A percentile compares a stretch with the other conserved stretches of the same genome.
phyloP scores from a whole-genome alignment of 163 green algal genomes.

The Scenedesmus sp. region DNA sequence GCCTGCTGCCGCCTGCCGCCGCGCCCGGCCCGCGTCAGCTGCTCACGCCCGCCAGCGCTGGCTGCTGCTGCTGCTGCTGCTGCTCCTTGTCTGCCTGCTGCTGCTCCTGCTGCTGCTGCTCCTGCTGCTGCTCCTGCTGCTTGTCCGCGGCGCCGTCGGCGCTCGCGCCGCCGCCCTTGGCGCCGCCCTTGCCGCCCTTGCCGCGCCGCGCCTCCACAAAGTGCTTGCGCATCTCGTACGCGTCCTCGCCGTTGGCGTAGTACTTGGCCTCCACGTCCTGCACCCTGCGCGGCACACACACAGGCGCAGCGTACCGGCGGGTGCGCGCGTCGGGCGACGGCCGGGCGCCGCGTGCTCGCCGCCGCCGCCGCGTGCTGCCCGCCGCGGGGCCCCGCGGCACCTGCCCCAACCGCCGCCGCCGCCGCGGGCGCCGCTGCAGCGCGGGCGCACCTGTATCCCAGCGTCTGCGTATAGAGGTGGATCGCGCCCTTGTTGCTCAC shows the following conservation, averaged over 20 bases:
- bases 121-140: slow-evolving; percentile 10
- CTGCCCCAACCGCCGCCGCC: too few species aligned
- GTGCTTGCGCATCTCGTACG: slow-evolving; percentile 96
- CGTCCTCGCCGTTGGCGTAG: slow-evolving; percentile 98
- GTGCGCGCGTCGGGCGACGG: too few species aligned
- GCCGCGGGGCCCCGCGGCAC: too few species aligned
- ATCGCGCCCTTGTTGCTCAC: slow-evolving; percentile 95
- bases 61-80: slow-evolving; percentile 20
- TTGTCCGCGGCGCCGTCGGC: background rate
- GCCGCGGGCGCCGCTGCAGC: background rate
- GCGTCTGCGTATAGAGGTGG: slow-evolving; percentile 96
- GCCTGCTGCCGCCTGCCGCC: too few species aligned
- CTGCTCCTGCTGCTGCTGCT: background rate
- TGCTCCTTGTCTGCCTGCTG: slow-evolving; percentile 1
- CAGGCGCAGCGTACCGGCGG: too few species aligned
- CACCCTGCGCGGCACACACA: slow-evolving; percentile 77
- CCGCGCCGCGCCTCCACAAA: slow-evolving; percentile 32
- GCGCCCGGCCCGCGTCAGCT: too few species aligned
- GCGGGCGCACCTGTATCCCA: slow-evolving; percentile 89
- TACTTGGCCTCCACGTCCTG: slow-evolving; percentile 95
- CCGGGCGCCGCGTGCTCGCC: too few species aligned
- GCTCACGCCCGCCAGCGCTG: too few species aligned
- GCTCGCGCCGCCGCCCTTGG: background rate
- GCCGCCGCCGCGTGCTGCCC: too few species aligned
- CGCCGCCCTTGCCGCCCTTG: slow-evolving; percentile 4